Evolutionary conservation across 2,329 filamentous ascomycete genomes (phyloP).

Genomic region (Xylaria sp.): DNA sequence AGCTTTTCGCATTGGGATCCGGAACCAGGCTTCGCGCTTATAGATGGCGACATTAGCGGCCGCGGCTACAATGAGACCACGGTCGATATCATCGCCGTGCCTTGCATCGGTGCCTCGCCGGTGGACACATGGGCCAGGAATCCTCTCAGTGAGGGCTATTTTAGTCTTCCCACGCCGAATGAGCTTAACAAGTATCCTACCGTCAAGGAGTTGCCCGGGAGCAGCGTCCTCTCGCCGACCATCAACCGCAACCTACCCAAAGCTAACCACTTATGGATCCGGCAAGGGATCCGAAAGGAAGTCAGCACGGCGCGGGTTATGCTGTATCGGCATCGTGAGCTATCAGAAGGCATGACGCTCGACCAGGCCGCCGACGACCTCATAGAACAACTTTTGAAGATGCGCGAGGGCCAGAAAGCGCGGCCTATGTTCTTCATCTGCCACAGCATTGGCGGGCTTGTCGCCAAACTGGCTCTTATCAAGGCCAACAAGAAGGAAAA

Average conservation of each 20-base stretch:
- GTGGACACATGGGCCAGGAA: slow-evolving; percentile 58
- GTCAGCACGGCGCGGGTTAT: slow-evolving; percentile 52
- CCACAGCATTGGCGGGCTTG: slow-evolving; percentile 63
- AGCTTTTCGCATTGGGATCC: slow-evolving; percentile 37
- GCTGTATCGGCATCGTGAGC: slow-evolving; percentile 53
- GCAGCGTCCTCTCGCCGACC: slow-evolving; percentile 37
- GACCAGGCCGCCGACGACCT: slow-evolving; percentile 50
- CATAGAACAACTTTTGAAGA: slow-evolving; percentile 45
- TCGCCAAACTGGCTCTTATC: slow-evolving; percentile 59
- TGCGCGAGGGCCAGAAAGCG: slow-evolving; percentile 38
- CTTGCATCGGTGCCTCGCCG: slow-evolving; percentile 56
- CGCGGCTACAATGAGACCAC: slow-evolving; percentile 54
- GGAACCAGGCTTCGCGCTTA: slow-evolving; percentile 44
- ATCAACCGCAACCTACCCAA: slow-evolving; percentile 37
- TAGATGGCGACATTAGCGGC: slow-evolving; percentile 48
- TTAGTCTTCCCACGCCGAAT: slow-evolving; percentile 39
- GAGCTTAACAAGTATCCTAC: slow-evolving; percentile 33
- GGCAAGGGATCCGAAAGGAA: slow-evolving; percentile 54
- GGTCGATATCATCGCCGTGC: slow-evolving; percentile 57
- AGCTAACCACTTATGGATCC: slow-evolving; percentile 52
- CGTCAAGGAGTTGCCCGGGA: slow-evolving; percentile 37
- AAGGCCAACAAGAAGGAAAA: slow-evolving; percentile 45
- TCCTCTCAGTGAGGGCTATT: slow-evolving; percentile 51
- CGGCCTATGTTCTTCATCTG: slow-evolving; percentile 63
- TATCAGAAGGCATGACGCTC: slow-evolving; percentile 47